Base-by-base conservation (phyloP, 1,284 basidiomycete genomes). In the Boletus chippewaensis region DNA sequence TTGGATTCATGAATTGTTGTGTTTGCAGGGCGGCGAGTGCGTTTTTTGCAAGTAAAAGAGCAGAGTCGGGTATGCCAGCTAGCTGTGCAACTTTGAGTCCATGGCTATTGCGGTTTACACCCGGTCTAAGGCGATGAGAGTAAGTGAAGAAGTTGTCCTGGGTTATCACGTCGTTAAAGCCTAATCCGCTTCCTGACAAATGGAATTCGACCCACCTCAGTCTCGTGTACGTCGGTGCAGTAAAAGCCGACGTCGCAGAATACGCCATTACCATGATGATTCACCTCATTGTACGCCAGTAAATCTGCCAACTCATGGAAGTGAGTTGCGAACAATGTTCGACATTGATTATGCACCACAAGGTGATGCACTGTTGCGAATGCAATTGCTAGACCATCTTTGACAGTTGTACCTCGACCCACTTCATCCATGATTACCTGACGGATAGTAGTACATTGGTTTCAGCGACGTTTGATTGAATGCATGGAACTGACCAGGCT, bases 351-450 rank as follows among this genome's bases (percentile, higher is more conserved):
- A n/a, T 79, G 71, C 15, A 75, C 70, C 40, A 87, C 71, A 13
- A 99, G 78, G 62, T 95, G 85, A 62, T 94, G 82, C 12, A 96
- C 74, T 2, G 93, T 85, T 0, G 92, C 90, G 65, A 92, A 98
- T 1, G 95, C 94, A 42, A 99, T 92, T 0, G 94, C 88, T 15
- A 98, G 71, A 4, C 96, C 95, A 58, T 97, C 94, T 51, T 84
- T 79, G 5, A 95, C 84, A 0, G 93, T 94, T 2, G 96, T 99
- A 18, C 95, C 95, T 57, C 95, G 76, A 2, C 95, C 95, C 16
- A 99, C 90, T 71, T 99, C 95, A 65, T 97, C 94, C 90, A 97
- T 95, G 57, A 97, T 94, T 16, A 96, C 89, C 90, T 91, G 52
- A 18, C 8, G 9, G 24, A 26, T 9, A 26, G 31, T 24, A 28